Evolutionary conservation across 306 rosid genomes (phyloP).

Genomic region (Luffa aegyptiaca): DNA sequence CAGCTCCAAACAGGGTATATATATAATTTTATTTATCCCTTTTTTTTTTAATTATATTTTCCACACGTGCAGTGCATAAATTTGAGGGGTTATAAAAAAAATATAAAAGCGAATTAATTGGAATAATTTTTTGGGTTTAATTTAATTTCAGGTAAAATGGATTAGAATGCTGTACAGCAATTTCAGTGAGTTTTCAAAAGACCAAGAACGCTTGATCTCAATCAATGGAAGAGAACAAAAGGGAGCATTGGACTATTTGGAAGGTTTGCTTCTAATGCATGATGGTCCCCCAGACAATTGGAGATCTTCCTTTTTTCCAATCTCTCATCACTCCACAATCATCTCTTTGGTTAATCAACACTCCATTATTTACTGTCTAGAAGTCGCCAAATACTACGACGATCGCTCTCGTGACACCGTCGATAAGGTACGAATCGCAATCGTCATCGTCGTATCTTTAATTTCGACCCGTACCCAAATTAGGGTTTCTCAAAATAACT

Average conservation of each 20-base stretch:
- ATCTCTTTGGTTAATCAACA: conserved; percentile 36
- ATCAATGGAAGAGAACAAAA: conserved; percentile 16
- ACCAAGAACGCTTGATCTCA: conserved; percentile 62
- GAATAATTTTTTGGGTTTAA: too few relatives aligned
- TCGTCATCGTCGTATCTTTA: neutral
- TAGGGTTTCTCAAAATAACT: neutral
- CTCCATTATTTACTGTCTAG: conserved; percentile 59
- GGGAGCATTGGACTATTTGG: conserved; percentile 63
- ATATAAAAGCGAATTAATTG: too few relatives aligned
- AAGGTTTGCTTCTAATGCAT: conserved; percentile 62
- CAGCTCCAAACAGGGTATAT: conserved; percentile 60
- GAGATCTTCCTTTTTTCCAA: conserved; percentile 92
- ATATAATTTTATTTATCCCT: too few relatives aligned
- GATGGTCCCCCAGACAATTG: conserved; percentile 72
- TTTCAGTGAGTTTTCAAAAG: conserved; percentile 37
- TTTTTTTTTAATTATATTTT: too few relatives aligned
- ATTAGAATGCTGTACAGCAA: conserved; percentile 42
- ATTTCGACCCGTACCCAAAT: too few relatives aligned
- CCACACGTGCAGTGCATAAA: too few relatives aligned
- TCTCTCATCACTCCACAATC: conserved; percentile 51
- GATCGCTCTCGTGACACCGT: conserved; percentile 19
- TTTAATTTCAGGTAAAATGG: conserved; percentile 52
- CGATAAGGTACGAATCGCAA: conserved; percentile 33
- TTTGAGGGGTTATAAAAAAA: too few relatives aligned
- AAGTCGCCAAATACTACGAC: conserved; percentile 61